These are phyloP conservation scores for Nakaseomyces sp. DNA, from an alignment of 1,139 yeast species.

Conservation along the genomic window DNA sequence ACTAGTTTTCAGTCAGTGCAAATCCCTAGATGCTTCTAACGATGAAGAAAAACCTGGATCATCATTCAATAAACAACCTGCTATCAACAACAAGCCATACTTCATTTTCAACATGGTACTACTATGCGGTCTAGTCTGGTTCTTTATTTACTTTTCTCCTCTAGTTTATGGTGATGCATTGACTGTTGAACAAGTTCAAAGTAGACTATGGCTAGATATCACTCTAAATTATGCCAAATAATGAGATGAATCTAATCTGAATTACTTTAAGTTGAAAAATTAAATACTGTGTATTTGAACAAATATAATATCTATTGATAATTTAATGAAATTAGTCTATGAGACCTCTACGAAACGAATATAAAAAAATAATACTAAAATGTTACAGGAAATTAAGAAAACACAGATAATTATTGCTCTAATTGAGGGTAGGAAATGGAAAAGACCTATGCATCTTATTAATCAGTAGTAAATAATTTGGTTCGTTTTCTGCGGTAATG, in stretches of 20 bases:
- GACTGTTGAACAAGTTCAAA: slow-evolving; percentile 52
- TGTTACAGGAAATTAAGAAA: neutral
- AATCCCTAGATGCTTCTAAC: slow-evolving; percentile 27
- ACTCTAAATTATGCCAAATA: slow-evolving; percentile 78
- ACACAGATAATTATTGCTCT: neutral
- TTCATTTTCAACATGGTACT: slow-evolving; percentile 36
- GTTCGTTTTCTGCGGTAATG: slow-evolving; percentile 53
- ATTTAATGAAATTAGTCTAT: neutral
- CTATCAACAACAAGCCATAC: slow-evolving; percentile 25
- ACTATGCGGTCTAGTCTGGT: slow-evolving; percentile 43
- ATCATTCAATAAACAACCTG: slow-evolving; percentile 19
- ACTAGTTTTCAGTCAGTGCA: slow-evolving; percentile 60
- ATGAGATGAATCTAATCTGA: neutral
- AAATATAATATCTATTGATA: neutral
- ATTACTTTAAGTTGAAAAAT: too few species aligned
- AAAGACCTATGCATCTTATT: slow-evolving; percentile 55
- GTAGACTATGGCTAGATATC: slow-evolving; percentile 76
- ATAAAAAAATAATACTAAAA: neutral
- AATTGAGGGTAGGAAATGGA: slow-evolving; percentile 52
- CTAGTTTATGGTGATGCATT: slow-evolving; percentile 74
- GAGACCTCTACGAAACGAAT: neutral
- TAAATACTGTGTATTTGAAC: neutral
- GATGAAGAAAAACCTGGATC: slow-evolving; percentile 28
- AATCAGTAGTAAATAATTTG: slow-evolving; percentile 50
- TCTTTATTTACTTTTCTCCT: slow-evolving; percentile 73